Conservation (phyloP, 1,284 basidiomycete species). For the Nidula niveotomentosa region DNA sequence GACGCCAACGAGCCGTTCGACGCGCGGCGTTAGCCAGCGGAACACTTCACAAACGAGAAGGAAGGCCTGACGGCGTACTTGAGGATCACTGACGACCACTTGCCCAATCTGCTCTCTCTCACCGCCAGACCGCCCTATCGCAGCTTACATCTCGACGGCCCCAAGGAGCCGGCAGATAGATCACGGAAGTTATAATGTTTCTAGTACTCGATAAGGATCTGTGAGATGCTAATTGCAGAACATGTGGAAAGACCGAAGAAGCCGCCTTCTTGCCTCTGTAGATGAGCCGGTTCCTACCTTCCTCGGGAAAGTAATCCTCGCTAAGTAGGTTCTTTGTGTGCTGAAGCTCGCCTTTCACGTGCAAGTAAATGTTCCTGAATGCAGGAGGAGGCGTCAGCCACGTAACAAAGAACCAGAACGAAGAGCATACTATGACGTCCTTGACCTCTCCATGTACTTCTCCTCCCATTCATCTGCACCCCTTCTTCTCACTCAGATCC, state of each 20-base stretch:
- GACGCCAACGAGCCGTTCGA: slow-evolving; percentile 57
- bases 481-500: slow-evolving; percentile 31
- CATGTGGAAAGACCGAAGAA: background rate
- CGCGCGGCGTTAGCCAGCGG: background rate
- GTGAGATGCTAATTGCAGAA: background rate
- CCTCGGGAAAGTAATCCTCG: slow-evolving; percentile 86
- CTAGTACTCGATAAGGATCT: slow-evolving; percentile 93
- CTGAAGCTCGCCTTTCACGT: slow-evolving; percentile 49
- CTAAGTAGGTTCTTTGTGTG: slow-evolving; percentile 64
- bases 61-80: background rate
- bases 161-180: background rate
- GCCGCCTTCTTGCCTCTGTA: slow-evolving; percentile 75
- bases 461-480: background rate
- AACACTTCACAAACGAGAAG: background rate
- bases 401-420: slow-evolving; percentile 18
- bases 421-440: slow-evolving; percentile 31
- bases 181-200: slow-evolving; percentile 25
- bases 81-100: too few relatives aligned
- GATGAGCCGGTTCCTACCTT: slow-evolving; percentile 82
- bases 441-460: slow-evolving; percentile 5
- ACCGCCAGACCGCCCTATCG: too few relatives aligned
- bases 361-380: slow-evolving; percentile 43
- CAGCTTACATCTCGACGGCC: background rate
- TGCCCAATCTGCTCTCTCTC: too few relatives aligned
- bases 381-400: background rate